Base-by-base conservation (phyloP, 1,284 basidiomycete genomes). In the Cutaneotrichosporon spelunceum region DNA sequence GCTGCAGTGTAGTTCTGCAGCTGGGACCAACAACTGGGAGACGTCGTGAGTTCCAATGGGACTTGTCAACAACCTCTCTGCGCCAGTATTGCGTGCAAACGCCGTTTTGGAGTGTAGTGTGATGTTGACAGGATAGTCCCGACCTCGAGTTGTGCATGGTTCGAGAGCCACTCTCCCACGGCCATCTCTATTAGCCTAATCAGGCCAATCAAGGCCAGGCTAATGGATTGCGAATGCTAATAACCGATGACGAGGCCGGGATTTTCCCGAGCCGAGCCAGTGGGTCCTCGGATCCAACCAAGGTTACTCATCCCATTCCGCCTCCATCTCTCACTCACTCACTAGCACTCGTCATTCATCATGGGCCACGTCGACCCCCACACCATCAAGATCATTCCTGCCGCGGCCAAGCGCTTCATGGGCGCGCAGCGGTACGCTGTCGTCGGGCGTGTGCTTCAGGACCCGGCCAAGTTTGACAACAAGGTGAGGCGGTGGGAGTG, bases 401-500 rank as follows among this genome's bases (percentile, higher is more conserved):
- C 55, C 16, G 69, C 69, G 23, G 72, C 74, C 63, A 70, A 70
- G 65, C 58, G 61, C 53, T 78, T 78, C 66, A 68, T 78, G 56
- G 48, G 54, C 34, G 73, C 76, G 10, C 61, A 71, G 57, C 63
- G 68, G 33, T 78, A 69, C 60, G 74, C 73, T 16, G 75, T 78
- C 30, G 70, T 76, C 26, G 76, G 76, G 11, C 66, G 71, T 6
- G 67, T 73, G 27, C 50, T 76, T 36, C 69, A 65, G 27, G 75
- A 78, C 66, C 69, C 67, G 4, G 58, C 66, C 2, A 54, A 68
- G 33, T 78, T 66, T 49, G 76, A 76, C 62, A 69, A 75, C 67
- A 78, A 76, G 70, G 76, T 75, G 48, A 44, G 70, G 30, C 30
- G 2, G n/a, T n/a, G n/a, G n/a, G n/a, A n/a, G n/a, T n/a, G n/a